Percentiles rank a stretch among this genome's conserved stretches.
These are phyloP conservation scores for Aspergillus novofumigatus DNA, from an alignment of 2,329 filamentous ascomycete species.

Conservation along the genomic window DNA sequence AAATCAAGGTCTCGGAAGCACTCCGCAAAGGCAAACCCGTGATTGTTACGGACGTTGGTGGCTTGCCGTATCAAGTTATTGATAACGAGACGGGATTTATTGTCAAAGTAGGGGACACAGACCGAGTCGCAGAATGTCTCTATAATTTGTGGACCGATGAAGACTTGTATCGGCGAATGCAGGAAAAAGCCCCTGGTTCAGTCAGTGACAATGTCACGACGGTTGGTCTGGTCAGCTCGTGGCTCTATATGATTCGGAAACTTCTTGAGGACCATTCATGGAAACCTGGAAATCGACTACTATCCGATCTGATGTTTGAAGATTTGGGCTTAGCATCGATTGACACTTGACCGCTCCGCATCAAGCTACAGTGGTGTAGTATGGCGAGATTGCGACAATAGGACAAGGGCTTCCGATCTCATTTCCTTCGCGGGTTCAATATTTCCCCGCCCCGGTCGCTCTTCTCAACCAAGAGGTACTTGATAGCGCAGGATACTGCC, in stretches of 20 bases:
- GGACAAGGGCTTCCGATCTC: too few species aligned
- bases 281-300: neutral
- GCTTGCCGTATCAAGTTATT: constrained; percentile 74
- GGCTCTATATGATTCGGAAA: neutral
- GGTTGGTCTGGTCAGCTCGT: constrained; percentile 49
- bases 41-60: constrained; percentile 71
- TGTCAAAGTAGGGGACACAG: constrained; percentile 66
- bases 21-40: constrained; percentile 75
- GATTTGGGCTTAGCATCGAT: neutral
- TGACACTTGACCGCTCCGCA: too few species aligned
- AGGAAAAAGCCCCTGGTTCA: constrained; percentile 57
- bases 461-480: too few species aligned
- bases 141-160: constrained; percentile 63
- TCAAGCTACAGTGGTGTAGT: too few species aligned
- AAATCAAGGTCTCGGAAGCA: constrained; percentile 81
- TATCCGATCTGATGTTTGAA: neutral
- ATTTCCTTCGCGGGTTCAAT: too few species aligned
- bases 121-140: constrained; percentile 64
- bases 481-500: too few species aligned
- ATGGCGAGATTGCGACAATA: too few species aligned
- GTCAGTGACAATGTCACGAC: constrained; percentile 80
- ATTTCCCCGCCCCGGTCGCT: too few species aligned
- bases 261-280: neutral
- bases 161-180: constrained; percentile 64
- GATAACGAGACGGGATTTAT: constrained; percentile 69